These are phyloP conservation scores for Hericium coralloides DNA, from an alignment of 768 basidiomycete genomes.

Conservation along the genomic window DNA sequence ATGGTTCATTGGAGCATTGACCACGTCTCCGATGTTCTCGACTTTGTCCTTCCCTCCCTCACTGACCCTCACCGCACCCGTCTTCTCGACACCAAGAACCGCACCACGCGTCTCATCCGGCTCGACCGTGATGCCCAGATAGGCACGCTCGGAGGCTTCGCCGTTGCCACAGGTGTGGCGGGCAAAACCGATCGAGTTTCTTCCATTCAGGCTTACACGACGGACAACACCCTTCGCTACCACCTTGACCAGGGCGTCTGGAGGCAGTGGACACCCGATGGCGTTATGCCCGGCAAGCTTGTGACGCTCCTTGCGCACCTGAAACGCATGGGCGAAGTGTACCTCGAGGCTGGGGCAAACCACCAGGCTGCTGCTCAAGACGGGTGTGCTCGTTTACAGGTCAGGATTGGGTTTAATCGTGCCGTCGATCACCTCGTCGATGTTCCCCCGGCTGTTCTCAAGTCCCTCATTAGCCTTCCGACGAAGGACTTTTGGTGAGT, in stretches of 20 bases:
- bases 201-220: not conserved
- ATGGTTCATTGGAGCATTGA: no score
- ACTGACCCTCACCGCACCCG: not conserved
- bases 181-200: not conserved
- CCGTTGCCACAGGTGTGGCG: not conserved
- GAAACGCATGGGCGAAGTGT: not conserved
- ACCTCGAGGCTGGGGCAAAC: not conserved
- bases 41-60: not conserved
- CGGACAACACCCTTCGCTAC: not conserved
- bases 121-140: not conserved
- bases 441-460: not conserved
- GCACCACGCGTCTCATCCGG: not conserved
- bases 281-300: not conserved
- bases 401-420: not conserved
- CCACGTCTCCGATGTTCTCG: not conserved
- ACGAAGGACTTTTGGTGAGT: not conserved
- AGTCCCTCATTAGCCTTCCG: not conserved
- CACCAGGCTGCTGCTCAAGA: not conserved
- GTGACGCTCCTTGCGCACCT: not conserved
- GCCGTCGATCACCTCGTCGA: not conserved
- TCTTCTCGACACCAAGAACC: no score
- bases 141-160: not conserved
- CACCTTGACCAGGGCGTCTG: not conserved
- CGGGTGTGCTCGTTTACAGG: not conserved
- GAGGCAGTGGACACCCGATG: not conserved